phyloP scores from a whole-genome alignment of 805 yeast genomes.

The Wickerhamiella brachini region DNA sequence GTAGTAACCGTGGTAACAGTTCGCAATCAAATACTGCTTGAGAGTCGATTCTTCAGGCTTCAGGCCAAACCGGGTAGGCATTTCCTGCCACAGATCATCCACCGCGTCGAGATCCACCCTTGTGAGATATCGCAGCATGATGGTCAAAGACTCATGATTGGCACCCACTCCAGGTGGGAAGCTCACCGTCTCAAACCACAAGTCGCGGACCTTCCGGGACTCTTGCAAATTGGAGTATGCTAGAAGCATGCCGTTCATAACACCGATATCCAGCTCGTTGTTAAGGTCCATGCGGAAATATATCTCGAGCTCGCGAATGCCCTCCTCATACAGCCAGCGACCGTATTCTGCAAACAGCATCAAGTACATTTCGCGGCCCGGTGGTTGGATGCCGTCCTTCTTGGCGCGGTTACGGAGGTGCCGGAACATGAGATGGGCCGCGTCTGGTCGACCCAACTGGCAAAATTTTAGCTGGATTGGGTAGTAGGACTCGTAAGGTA shows the following conservation, averaged over 20 bases:
- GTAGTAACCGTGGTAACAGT: conserved; percentile 50
- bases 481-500: conserved; percentile 46
- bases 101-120: conserved; percentile 41
- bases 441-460: conserved; percentile 38
- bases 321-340: conserved; percentile 42
- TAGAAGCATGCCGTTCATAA: conserved; percentile 49
- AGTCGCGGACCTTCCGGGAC: conserved; percentile 39
- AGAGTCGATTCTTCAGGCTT: conserved; percentile 39
- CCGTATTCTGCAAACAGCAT: conserved; percentile 52
- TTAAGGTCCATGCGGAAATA: conserved; percentile 48
- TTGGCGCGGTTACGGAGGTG: conserved; percentile 43
- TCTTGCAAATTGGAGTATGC: conserved; percentile 50
- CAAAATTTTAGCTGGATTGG: conserved; percentile 48
- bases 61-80: conserved; percentile 37
- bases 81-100: conserved; percentile 45
- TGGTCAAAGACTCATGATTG: conserved; percentile 48
- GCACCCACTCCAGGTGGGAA: conserved; percentile 38
- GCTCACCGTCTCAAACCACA: conserved; percentile 45
- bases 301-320: conserved; percentile 50
- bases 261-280: conserved; percentile 39
- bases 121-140: conserved; percentile 53
- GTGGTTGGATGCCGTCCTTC: conserved; percentile 38
- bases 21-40: conserved; percentile 52
- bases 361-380: conserved; percentile 42
- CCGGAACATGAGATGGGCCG: conserved; percentile 48